phyloP scores from a whole-genome alignment of 345 rosid species.

The Ceriops decandra region DNA sequence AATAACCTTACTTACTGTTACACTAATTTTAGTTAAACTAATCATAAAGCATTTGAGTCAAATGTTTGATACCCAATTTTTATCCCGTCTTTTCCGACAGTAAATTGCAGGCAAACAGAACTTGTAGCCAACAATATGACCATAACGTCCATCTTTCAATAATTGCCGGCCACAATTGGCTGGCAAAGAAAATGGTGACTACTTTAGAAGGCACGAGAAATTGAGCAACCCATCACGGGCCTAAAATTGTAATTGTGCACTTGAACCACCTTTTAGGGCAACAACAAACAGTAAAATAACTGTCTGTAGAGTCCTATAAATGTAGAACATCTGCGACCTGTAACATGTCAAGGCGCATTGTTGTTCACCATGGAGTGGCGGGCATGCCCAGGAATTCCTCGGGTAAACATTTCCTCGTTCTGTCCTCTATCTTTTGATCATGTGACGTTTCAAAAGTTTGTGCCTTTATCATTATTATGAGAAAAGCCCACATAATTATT shows the following conservation, averaged over 20 bases:
- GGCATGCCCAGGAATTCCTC: constrained; percentile 11
- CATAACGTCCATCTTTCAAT: neutral
- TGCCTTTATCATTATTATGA: too few relatives aligned
- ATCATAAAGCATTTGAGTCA: too few relatives aligned
- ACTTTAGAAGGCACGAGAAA: constrained; percentile 8
- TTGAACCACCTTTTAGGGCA: neutral
- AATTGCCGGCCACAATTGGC: neutral
- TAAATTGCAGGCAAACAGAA: too few relatives aligned
- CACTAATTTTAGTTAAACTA: too few relatives aligned
- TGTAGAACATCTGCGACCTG: neutral
- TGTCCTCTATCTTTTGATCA: neutral
- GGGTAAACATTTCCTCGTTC: constrained; percentile 7
- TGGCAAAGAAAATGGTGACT: constrained; percentile 1
- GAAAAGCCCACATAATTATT: too few relatives aligned
- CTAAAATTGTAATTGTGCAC: neutral
- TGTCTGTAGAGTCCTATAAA: neutral
- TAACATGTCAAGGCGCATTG: neutral
- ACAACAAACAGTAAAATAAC: neutral
- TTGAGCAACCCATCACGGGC: neutral
- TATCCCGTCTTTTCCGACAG: too few relatives aligned
- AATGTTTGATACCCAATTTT: too few relatives aligned
- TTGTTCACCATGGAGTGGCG: constrained; percentile 16
- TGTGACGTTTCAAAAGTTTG: neutral
- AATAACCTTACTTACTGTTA: too few relatives aligned
- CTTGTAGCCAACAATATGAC: neutral